A percentile compares a stretch with the other conserved stretches of the same genome.
phyloP scores from a whole-genome alignment of 495 filamentous ascomycete genomes.

The Glonium stellatum region DNA sequence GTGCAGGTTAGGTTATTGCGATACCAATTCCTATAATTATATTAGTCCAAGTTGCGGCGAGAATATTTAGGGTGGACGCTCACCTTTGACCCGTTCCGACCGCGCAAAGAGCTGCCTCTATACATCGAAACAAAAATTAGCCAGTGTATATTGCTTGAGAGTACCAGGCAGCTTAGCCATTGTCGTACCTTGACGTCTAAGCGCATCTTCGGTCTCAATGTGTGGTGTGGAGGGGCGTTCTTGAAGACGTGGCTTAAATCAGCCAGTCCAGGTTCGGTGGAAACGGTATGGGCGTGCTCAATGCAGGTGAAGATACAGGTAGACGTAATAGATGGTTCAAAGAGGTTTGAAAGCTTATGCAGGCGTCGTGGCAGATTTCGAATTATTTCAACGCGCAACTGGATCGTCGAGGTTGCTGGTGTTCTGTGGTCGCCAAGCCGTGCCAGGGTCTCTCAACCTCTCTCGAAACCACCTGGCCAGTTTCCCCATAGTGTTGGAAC shows the following conservation, averaged over 20 bases:
- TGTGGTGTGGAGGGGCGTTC: constrained; percentile 11
- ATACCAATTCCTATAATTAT: constrained; percentile 25
- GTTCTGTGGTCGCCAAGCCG: too few species aligned
- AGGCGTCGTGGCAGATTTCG: neutral
- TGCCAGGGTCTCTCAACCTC: too few species aligned
- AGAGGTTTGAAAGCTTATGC: neutral
- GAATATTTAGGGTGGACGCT: neutral
- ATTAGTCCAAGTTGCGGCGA: constrained; percentile 4
- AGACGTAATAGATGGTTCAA: neutral
- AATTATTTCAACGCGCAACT: neutral
- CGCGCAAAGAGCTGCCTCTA: constrained; percentile 32
- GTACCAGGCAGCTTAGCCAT: neutral
- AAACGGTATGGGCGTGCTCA: neutral
- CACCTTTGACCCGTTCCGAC: constrained; percentile 32
- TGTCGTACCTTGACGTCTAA: constrained; percentile 30
- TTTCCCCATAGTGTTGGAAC: too few species aligned
- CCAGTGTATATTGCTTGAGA: neutral
- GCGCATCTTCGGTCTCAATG: constrained; percentile 22
- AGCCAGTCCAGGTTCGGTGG: constrained; percentile 18
- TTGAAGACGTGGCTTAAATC: constrained; percentile 26
- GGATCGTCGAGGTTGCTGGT: too few species aligned
- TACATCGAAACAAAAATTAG: constrained; percentile 10
- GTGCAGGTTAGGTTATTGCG: neutral
- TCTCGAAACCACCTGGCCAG: too few species aligned
- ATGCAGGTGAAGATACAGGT: neutral